Conservation (phyloP, 306 rosid genomes). For the Argentina anserina region DNA sequence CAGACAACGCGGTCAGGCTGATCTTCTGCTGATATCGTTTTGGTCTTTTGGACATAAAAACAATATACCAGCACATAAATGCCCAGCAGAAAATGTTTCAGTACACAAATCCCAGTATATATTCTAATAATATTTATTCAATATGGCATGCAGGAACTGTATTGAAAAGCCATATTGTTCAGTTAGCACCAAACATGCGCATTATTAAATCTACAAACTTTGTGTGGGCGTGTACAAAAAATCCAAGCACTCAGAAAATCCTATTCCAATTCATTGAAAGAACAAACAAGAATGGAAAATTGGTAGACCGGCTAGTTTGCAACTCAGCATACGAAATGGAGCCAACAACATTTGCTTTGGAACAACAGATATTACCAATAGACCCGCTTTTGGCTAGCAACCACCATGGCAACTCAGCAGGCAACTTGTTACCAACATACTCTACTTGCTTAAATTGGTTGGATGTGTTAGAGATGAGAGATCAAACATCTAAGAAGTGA, state of each 20-base stretch:
- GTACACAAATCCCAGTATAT: background rate
- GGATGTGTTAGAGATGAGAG: no score
- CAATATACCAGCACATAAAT: background rate
- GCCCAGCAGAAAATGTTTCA: background rate
- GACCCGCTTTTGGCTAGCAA: conserved; percentile 31
- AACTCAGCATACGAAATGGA: conserved; percentile 34
- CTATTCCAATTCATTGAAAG: background rate
- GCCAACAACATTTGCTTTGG: conserved; percentile 21
- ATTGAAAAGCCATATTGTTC: conserved; percentile 21
- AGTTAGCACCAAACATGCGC: conserved; percentile 28
- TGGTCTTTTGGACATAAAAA: background rate
- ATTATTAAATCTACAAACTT: conserved; percentile 19
- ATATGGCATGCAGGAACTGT: conserved; percentile 30
- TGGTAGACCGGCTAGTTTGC: conserved; percentile 32
- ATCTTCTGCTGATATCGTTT: background rate
- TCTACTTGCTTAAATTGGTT: conserved; percentile 36
- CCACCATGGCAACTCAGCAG: background rate
- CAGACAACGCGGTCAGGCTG: background rate
- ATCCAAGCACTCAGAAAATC: conserved; percentile 10
- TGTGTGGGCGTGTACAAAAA: background rate
- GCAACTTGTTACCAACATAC: conserved; percentile 32
- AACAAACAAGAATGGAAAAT: background rate
- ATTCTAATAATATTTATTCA: background rate
- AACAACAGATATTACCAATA: conserved; percentile 27
- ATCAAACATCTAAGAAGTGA: no score